Base-by-base conservation (phyloP, 2,329 filamentous ascomycete species). In the Scedosporium apiospermum region DNA sequence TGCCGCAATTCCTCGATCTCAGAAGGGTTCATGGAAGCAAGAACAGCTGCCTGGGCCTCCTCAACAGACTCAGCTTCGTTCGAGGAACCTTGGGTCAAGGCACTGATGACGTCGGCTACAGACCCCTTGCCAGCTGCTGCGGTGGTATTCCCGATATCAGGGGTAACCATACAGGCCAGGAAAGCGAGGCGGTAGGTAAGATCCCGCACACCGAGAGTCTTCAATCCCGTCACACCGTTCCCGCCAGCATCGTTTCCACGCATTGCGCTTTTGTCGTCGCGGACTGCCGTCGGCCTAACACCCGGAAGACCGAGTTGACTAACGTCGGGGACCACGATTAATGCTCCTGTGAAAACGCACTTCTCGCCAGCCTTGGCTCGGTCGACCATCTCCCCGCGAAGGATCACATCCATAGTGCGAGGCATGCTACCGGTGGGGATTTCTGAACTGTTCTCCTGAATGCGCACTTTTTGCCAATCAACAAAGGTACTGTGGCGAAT, bases 361-460 rank as follows among this genome's bases (percentile, higher is more conserved):
- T 96, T 97, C 76, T 99, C 95, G 66, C 95, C 95, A 58, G 95
- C 95, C 78, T 98, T 98, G 61, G 93, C 93, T 60, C 95, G 87
- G 70, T 99, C 95, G 27, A 99, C 95, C 78, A 99, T 97, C 74
- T 99, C 95, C 70, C 95, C 95, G 65, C 95, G 88, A 41, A 99
- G 77, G 67, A 99, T 97, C 51, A 99, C 89, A 70, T 99, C 95
- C 85, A 99, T 95, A 2, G 95, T 99, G 64, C 95, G 85, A 26
- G 95, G 95, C 95, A 99, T 99, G 77, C 93, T 97, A 62, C 95
- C 95, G 0, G 95, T 99, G 0, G 95, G 95, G 44, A 99, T 99
- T 73, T 99, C 95, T 3, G 93, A 93, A 68, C 92, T 96, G 78
- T 98, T 99, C 75, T 99, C 95, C 76, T 99, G 95, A 65, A 98